Evolutionary conservation across 2,329 filamentous ascomycete species (phyloP).

Genomic region (Colletotrichum trifolii): DNA sequence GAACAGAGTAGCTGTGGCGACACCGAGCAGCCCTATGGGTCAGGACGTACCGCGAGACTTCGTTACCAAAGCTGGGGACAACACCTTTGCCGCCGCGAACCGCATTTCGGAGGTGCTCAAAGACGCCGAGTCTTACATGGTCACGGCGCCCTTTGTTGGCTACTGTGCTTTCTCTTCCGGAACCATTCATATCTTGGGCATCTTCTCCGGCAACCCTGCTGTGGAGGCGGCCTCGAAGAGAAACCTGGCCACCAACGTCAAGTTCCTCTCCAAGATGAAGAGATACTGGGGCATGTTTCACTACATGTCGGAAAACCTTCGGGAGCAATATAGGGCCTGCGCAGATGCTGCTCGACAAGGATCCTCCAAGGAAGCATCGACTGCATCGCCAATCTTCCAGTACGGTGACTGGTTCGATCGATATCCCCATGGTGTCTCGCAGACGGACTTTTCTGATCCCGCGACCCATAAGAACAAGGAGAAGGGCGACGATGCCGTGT

Average conservation of each 20-base stretch:
- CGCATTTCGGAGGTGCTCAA: constrained; percentile 86
- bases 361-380: constrained; percentile 58
- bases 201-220: constrained; percentile 84
- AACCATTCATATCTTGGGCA: constrained; percentile 92
- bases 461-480: constrained; percentile 76
- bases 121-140: constrained; percentile 81
- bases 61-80: constrained; percentile 77
- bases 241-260: constrained; percentile 87
- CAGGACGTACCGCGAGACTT: constrained; percentile 82
- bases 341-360: constrained; percentile 83
- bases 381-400: constrained; percentile 79
- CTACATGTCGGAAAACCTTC: constrained; percentile 93
- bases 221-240: constrained; percentile 83
- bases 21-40: constrained; percentile 71
- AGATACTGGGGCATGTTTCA: constrained; percentile 99
- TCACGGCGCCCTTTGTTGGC: constrained; percentile 91
- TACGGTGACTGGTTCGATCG: constrained; percentile 98
- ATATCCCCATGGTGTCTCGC: constrained; percentile 91
- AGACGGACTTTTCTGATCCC: constrained; percentile 84
- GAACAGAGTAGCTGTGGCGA: constrained; percentile 85
- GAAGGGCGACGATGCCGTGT: constrained; percentile 84
- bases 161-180: constrained; percentile 95
- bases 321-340: constrained; percentile 86
- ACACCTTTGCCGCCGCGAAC: constrained; percentile 85
- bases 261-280: constrained; percentile 94